Percentiles rank a stretch among this genome's conserved stretches.
phyloP scores from a whole-genome alignment of 139 green algal genomes.

The Picochlorum sp. region DNA sequence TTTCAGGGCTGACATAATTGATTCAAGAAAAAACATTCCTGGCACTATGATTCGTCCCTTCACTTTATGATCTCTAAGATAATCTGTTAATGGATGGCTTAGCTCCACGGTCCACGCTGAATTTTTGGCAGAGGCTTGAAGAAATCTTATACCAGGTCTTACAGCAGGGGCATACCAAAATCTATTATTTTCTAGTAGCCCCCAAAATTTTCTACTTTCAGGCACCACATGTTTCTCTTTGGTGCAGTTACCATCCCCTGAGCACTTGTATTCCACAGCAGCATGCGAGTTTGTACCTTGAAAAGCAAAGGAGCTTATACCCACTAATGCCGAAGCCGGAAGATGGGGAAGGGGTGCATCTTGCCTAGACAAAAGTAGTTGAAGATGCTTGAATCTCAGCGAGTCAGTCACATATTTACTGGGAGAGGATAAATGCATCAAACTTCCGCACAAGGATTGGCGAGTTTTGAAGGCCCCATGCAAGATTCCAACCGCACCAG shows the following conservation, averaged over 20 bases:
- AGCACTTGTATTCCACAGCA: neutral
- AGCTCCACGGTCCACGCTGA: neutral
- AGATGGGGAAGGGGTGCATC: no score
- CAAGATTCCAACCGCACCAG: constrained; percentile 39
- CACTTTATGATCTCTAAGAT: constrained; percentile 57
- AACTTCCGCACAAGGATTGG: neutral
- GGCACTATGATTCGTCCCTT: neutral
- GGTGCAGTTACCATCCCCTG: neutral
- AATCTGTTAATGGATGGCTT: constrained; percentile 22
- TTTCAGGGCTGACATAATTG: neutral
- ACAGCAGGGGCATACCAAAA: no score
- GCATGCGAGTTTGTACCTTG: constrained; percentile 48
- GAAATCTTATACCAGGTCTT: no score
- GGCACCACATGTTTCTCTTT: no score
- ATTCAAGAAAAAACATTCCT: constrained; percentile 1
- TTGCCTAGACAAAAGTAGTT: no score
- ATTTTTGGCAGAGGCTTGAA: neutral
- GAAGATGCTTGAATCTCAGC: no score
- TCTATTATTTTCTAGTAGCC: no score
- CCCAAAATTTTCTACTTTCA: no score
- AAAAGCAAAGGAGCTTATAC: constrained; percentile 63
- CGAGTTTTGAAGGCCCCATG: constrained; percentile 2
- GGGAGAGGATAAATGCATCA: constrained; percentile 23
- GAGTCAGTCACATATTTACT: no score
- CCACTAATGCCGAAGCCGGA: neutral